phyloP scores from a whole-genome alignment of 164 flowering plant genomes.

The Nymphaea colorata region DNA sequence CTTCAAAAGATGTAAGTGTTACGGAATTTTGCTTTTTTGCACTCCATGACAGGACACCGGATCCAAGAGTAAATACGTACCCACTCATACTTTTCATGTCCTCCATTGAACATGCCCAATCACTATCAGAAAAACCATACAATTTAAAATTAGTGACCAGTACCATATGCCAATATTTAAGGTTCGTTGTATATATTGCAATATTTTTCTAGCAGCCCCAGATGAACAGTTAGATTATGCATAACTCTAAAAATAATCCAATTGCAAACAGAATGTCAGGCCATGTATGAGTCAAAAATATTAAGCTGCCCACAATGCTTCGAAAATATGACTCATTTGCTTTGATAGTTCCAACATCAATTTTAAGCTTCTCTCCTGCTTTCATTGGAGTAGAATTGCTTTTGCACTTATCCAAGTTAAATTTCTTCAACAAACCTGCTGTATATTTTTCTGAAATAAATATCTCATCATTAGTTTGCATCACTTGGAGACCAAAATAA shows the following conservation, averaged over 20 bases:
- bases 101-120: background rate
- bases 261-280: background rate
- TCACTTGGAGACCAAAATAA: background rate
- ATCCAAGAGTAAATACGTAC: background rate
- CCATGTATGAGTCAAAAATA: slow-evolving; percentile 4
- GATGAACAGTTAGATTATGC: slow-evolving; percentile 1
- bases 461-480: too few relatives aligned
- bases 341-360: background rate
- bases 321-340: background rate
- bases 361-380: background rate
- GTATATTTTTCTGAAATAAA: slow-evolving; percentile 6
- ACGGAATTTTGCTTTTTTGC: background rate
- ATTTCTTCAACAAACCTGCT: slow-evolving; percentile 3
- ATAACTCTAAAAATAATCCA: slow-evolving; percentile 1
- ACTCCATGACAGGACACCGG: slow-evolving; percentile 1
- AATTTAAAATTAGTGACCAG: background rate
- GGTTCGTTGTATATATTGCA: slow-evolving; percentile 1
- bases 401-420: slow-evolving; percentile 3
- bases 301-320: background rate
- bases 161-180: background rate
- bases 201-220: slow-evolving; percentile 1
- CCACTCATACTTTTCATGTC: slow-evolving; percentile 1
- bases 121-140: background rate
- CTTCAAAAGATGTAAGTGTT: background rate
- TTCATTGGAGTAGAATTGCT: background rate